Evolutionary conservation across 2,329 filamentous ascomycete genomes (phyloP), one percentile per base, ranked within the genome.

Genomic region (Ceratocystis huliohia): DNA sequence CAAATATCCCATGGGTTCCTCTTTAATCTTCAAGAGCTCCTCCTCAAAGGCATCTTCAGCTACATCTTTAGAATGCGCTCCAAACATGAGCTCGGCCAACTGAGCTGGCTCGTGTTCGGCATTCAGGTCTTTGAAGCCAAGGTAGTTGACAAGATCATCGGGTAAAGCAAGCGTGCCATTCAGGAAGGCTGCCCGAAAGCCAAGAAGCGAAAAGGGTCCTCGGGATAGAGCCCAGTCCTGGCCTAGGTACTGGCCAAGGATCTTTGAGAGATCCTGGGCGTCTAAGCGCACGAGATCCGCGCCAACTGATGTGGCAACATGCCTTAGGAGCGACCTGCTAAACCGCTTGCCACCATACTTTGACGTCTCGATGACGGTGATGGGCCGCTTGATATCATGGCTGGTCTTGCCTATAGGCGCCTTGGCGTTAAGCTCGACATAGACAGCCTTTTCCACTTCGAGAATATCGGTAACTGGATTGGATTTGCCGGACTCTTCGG

Each of bases 201-300:
- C 83, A 61, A 87, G 74, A 70, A 80, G 78, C 1, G 83, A 80
- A 10, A 83, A 74, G 22, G 77, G 73, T 0, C 82, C 80, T 13
- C 79, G 73, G 1, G 76, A 75, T 61, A 77, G 79, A 3, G 76
- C 76, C 74, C 76, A 78, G 68, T 82, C 80, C 71, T 88, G 84
- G 3, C 86, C 87, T 8, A 92, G 75, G 71, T 91, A 90, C 56
- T 84, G 80, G 2, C 86, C 87, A 0, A 87, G 80, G 30, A 94
- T 77, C 63, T 86, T 80, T 2, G 87, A 87, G 65, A 95, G 76
- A 71, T 88, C 86, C 69, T 86, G 82, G 0, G 89, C 84, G 71
- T 86, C 83, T 10, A 95, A 73, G 22, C 83, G 81, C 41, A 94
- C 76, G 2, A 93, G 72, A 70, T 93, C 85, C 2, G 88, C 86